Conservation (phyloP, 2,329 filamentous ascomycete species). For the Bipolaris victoriae region DNA sequence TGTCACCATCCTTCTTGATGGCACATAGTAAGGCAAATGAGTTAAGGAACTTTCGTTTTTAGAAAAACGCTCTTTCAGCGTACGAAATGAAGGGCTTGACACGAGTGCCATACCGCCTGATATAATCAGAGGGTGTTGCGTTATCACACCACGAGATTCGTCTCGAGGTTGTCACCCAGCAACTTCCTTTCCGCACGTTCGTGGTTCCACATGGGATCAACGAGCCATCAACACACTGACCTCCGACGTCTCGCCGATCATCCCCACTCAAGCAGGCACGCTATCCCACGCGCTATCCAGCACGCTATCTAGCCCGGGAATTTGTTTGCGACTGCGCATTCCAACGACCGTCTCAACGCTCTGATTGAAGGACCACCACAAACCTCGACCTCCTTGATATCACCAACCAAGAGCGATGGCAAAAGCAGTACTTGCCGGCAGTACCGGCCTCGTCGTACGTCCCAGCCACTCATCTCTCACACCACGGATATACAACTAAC, state of each 20-base stretch:
- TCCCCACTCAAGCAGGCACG: background rate
- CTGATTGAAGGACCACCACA: background rate
- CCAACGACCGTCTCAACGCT: background rate
- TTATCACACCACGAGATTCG: too few species aligned
- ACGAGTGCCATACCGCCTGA: too few species aligned
- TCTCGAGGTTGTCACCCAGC: too few species aligned
- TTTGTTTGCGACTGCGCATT: background rate
- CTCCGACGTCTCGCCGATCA: background rate
- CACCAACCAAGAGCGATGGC: conserved; percentile 47
- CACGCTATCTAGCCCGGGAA: background rate
- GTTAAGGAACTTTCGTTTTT: too few species aligned
- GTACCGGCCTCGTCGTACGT: conserved; percentile 66
- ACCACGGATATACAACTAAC: background rate
- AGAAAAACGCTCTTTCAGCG: too few species aligned
- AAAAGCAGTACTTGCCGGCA: conserved; percentile 64
- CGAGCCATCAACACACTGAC: background rate
- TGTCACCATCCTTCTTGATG: too few species aligned
- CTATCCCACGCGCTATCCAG: too few species aligned
- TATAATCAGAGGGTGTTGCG: too few species aligned
- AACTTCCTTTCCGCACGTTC: background rate
- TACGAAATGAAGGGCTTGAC: too few species aligned
- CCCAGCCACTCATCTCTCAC: background rate
- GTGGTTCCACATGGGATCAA: background rate
- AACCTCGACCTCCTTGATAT: background rate
- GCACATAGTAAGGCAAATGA: too few species aligned